Percentiles rank a stretch among this genome's conserved stretches.
Conservation (phyloP, 495 filamentous ascomycete genomes). For the Parmelia sp. region DNA sequence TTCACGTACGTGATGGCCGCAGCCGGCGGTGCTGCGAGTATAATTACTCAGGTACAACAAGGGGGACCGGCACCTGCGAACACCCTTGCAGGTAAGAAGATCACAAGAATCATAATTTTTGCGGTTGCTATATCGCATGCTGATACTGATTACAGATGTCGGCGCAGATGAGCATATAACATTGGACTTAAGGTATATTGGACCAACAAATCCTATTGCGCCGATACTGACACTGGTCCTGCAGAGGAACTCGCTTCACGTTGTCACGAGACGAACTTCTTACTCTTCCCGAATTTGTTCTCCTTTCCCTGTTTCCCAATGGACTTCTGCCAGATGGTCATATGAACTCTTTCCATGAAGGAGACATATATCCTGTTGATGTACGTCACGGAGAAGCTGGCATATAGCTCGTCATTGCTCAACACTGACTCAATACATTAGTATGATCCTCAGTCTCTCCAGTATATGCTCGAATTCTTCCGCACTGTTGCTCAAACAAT, state of each 20-base stretch:
- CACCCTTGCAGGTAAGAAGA: conserved; percentile 69
- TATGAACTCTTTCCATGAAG: conserved; percentile 86
- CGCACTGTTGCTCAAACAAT: conserved; percentile 91
- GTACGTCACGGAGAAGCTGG: conserved; percentile 52
- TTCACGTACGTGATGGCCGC: conserved; percentile 98
- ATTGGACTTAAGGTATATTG: conserved; percentile 77
- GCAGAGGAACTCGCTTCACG: conserved; percentile 83
- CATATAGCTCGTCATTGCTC: conserved; percentile 26
- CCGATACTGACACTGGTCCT: conserved; percentile 28
- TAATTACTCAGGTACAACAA: conserved; percentile 97
- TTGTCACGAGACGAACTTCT: conserved; percentile 91
- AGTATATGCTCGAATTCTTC: conserved; percentile 99
- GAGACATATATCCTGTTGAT: conserved; percentile 93
- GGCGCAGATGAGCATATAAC: conserved; percentile 92
- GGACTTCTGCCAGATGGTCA: conserved; percentile 96
- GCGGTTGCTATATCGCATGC: neutral
- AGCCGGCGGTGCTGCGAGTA: conserved; percentile 92
- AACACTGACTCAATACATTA: conserved; percentile 45
- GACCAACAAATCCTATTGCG: conserved; percentile 4
- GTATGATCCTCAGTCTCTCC: conserved; percentile 93
- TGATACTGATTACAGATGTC: conserved; percentile 51
- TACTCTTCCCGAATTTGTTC: conserved; percentile 92
- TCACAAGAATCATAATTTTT: neutral
- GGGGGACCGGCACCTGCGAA: conserved; percentile 67
- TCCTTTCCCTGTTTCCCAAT: conserved; percentile 98